Conservation (phyloP, 1,284 basidiomycete genomes). For the Apiotrichum porosum region DNA sequence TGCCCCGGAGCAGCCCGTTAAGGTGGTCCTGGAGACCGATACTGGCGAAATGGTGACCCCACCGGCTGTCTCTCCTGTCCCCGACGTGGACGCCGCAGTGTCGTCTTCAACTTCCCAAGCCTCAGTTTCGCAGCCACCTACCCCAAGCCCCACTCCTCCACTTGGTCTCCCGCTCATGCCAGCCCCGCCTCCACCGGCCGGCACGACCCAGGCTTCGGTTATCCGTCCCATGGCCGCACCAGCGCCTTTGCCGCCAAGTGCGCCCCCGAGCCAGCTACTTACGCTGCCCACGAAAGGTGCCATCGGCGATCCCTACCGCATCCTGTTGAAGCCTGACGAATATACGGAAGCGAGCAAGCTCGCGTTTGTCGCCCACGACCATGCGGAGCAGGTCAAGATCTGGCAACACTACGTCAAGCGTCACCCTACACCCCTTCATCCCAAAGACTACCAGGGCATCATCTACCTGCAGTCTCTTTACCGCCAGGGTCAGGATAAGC, state of each 20-base stretch:
- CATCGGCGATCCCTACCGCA: conserved; percentile 35
- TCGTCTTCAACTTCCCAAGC: too few species aligned
- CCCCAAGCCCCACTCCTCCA: not conserved
- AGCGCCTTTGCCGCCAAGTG: too few species aligned
- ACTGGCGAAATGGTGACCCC: too few species aligned
- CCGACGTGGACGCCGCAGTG: too few species aligned
- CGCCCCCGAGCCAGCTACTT: conserved; percentile 8
- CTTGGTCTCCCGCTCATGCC: not conserved
- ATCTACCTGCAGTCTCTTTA: conserved; percentile 44
- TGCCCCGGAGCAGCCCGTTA: too few species aligned
- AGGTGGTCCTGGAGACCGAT: too few species aligned
- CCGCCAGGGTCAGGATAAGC: conserved; percentile 48
- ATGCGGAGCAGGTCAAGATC: conserved; percentile 75
- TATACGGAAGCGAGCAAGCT: conserved; percentile 69
- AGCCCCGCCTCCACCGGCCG: not conserved
- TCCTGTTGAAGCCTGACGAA: conserved; percentile 46
- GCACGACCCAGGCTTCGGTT: too few species aligned
- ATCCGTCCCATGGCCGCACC: too few species aligned
- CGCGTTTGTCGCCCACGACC: conserved; percentile 66
- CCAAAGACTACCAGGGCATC: conserved; percentile 90
- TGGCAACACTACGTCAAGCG: conserved; percentile 89
- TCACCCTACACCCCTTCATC: conserved; percentile 75
- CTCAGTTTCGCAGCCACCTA: too few species aligned
- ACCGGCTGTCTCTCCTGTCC: too few species aligned
- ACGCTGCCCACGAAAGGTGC: conserved; percentile 4